Conservation (phyloP, 495 filamentous ascomycete genomes). For the Aspergillus kassunensis region DNA sequence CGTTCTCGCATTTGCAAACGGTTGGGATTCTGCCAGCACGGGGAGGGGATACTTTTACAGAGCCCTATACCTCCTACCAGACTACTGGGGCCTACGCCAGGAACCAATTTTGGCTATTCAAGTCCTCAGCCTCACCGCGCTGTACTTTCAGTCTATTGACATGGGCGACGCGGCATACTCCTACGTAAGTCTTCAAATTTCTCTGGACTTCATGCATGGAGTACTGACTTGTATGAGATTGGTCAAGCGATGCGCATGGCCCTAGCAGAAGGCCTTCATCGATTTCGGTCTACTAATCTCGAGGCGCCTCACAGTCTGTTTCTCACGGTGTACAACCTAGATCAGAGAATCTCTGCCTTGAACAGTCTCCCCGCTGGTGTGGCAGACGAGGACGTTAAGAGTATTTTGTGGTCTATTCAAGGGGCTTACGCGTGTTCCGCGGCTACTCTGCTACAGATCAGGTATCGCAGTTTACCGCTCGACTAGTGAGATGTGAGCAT, state of each 20-base stretch:
- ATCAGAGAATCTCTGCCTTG: conserved; percentile 26
- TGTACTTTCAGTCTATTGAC: conserved; percentile 34
- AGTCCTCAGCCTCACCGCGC: conserved; percentile 24
- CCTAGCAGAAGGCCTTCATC: conserved; percentile 26
- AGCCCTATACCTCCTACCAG: conserved; percentile 32
- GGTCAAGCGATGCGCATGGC: conserved; percentile 36
- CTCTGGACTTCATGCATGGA: background rate
- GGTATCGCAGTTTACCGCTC: conserved; percentile 26
- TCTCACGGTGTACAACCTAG: conserved; percentile 34
- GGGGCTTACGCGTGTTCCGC: conserved; percentile 18
- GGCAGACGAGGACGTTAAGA: conserved; percentile 27
- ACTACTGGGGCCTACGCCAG: conserved; percentile 27
- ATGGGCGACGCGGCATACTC: conserved; percentile 29
- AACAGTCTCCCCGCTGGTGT: conserved; percentile 27
- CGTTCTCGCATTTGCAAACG: conserved; percentile 33
- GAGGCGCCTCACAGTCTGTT: conserved; percentile 25
- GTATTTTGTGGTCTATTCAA: conserved; percentile 12
- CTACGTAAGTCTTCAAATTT: conserved; percentile 19
- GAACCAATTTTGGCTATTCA: conserved; percentile 28
- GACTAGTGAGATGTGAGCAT: conserved; percentile 21
- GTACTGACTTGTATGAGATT: conserved; percentile 17
- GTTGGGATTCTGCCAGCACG: conserved; percentile 24
- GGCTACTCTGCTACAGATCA: conserved; percentile 27
- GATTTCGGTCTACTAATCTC: conserved; percentile 23
- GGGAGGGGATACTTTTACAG: conserved; percentile 21